Evolutionary conservation across 805 yeast genomes (phyloP).

Genomic region (Pichia occidentalis): DNA sequence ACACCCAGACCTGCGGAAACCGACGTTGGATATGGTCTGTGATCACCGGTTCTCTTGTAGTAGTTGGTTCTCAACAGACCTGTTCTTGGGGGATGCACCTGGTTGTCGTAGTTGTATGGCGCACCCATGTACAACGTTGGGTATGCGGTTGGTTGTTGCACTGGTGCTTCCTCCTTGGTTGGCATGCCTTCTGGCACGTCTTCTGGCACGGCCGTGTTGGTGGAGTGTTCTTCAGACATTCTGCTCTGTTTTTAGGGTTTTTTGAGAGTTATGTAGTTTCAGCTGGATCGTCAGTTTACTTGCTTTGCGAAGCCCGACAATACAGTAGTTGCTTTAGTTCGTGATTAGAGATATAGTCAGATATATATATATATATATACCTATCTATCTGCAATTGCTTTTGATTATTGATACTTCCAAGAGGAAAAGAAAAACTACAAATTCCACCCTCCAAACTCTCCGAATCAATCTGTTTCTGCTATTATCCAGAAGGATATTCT

Average conservation of each 20-base stretch:
- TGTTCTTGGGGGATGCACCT: constrained; percentile 35
- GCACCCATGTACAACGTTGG: constrained; percentile 9
- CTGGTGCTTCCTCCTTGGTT: constrained; percentile 16
- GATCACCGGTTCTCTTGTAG: constrained; percentile 35
- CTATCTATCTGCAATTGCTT: too few species aligned
- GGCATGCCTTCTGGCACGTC: constrained; percentile 6
- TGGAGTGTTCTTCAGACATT: constrained; percentile 23
- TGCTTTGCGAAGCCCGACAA: too few species aligned
- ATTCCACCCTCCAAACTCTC: too few species aligned
- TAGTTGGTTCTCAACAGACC: constrained; percentile 36
- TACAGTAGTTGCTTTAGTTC: too few species aligned
- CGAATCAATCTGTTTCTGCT: too few species aligned
- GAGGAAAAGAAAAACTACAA: too few species aligned
- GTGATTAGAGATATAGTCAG: too few species aligned
- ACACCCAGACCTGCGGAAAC: constrained; percentile 44
- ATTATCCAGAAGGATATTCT: too few species aligned
- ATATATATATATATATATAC: too few species aligned
- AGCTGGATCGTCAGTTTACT: too few species aligned
- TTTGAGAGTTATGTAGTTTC: too few species aligned
- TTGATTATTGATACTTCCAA: too few species aligned
- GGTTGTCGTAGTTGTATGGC: constrained; percentile 17
- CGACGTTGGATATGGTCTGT: constrained; percentile 42
- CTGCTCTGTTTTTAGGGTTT: not conserved
- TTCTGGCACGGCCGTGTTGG: constrained; percentile 23
- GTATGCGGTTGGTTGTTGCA: constrained; percentile 6